These are phyloP conservation scores for Ophiostoma sp. DNA, from an alignment of 2,329 filamentous ascomycete species.

Conservation along the genomic window DNA sequence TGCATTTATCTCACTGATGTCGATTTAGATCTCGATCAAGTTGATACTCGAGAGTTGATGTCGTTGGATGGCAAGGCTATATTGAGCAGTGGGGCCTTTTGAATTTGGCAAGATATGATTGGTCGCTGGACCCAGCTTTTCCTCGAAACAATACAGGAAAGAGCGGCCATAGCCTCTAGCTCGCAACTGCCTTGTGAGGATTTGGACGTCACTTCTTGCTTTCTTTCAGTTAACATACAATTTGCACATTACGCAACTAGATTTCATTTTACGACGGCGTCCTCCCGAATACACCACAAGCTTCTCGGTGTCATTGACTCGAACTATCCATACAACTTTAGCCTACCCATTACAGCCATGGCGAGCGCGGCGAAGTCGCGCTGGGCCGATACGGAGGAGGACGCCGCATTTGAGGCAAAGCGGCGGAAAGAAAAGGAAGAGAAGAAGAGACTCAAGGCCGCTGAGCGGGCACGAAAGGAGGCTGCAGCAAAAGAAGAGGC, in stretches of 20 bases:
- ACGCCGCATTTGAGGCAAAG: slow-evolving; percentile 66
- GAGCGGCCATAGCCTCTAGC: not conserved
- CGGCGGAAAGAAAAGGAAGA: slow-evolving; percentile 80
- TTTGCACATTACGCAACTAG: not conserved
- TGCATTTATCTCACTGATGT: not conserved
- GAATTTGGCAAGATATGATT: not conserved
- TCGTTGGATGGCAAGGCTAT: slow-evolving; percentile 1
- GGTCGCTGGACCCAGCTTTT: not conserved
- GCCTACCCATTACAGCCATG: slow-evolving; percentile 40
- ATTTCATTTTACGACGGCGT: not conserved
- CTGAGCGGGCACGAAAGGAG: slow-evolving; percentile 35
- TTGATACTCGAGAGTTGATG: not conserved
- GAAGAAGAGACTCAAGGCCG: slow-evolving; percentile 75
- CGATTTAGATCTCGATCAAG: not conserved
- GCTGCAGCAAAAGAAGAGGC: slow-evolving; percentile 34
- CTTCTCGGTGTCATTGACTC: not conserved
- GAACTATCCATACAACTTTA: not conserved
- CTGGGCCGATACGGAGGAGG: slow-evolving; percentile 82
- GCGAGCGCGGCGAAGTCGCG: slow-evolving; percentile 63
- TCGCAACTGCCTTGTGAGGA: not conserved
- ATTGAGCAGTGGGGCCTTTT: not conserved
- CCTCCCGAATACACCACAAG: not conserved
- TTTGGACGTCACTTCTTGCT: not conserved
- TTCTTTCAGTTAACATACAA: not conserved
- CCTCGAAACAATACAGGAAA: not conserved